Percentiles rank a stretch among this genome's conserved stretches.
Conservation (phyloP, 495 filamentous ascomycete genomes). For the Tuber borchii region DNA sequence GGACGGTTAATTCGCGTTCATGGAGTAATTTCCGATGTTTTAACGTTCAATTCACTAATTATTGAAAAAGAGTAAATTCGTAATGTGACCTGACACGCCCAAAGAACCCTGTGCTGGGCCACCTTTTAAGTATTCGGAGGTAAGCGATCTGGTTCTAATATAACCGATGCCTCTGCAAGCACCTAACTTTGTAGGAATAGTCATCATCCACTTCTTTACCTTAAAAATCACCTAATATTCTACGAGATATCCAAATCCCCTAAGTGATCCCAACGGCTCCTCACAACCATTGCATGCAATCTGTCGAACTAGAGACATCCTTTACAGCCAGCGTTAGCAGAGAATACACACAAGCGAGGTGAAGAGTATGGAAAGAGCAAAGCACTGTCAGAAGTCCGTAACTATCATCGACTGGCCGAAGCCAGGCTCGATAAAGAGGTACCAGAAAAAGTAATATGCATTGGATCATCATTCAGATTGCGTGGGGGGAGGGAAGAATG, state of each 20-base stretch:
- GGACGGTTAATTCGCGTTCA: background rate
- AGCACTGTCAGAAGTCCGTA: constrained; percentile 54
- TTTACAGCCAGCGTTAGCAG: background rate
- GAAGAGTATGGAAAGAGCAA: background rate
- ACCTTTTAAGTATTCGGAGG: too few species aligned
- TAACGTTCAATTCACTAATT: background rate
- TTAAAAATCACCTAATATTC: background rate
- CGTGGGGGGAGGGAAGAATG: background rate
- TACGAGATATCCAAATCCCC: background rate
- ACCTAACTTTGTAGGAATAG: too few species aligned
- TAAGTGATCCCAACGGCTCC: background rate
- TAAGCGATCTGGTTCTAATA: too few species aligned
- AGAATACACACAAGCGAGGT: background rate
- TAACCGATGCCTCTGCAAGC: too few species aligned
- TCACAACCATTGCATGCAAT: background rate
- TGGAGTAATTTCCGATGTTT: background rate
- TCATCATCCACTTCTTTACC: too few species aligned
- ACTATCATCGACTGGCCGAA: constrained; percentile 52
- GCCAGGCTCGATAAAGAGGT: constrained; percentile 57
- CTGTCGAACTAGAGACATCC: background rate
- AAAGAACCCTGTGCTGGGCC: background rate
- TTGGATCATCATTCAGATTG: constrained; percentile 50
- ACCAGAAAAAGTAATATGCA: constrained; percentile 51
- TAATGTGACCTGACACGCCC: background rate
- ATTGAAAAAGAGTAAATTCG: background rate